Percentiles rank a stretch among this genome's conserved stretches.
Evolutionary conservation across 2,329 filamentous ascomycete genomes (phyloP).

Genomic region (Fusarium caatingaense): DNA sequence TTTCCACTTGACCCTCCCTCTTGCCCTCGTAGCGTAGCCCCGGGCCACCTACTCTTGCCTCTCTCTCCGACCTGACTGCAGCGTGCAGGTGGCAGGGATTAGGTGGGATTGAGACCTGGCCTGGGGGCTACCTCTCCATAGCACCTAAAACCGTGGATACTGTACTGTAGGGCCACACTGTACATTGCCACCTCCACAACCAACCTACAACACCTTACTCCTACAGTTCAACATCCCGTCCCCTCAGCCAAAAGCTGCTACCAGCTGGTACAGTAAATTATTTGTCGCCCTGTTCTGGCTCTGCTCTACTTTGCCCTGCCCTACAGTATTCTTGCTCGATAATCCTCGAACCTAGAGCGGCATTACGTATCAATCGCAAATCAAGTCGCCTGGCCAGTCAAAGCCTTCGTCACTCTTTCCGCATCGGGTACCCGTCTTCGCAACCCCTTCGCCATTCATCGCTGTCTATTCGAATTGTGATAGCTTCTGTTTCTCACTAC

Average conservation of each 20-base stretch:
- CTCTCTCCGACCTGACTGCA: background rate
- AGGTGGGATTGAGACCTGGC: background rate
- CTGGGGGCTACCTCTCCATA: background rate
- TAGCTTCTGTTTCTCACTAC: slow-evolving; percentile 20
- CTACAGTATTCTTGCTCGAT: slow-evolving; percentile 4
- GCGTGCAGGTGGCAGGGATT: background rate
- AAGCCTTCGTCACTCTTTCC: slow-evolving; percentile 32
- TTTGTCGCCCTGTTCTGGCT: background rate
- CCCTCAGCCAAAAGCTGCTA: slow-evolving; percentile 20
- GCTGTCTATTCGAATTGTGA: slow-evolving; percentile 6
- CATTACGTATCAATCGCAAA: slow-evolving; percentile 12
- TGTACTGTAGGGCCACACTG: slow-evolving; percentile 37
- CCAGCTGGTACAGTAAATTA: slow-evolving; percentile 11
- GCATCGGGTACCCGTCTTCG: slow-evolving; percentile 5
- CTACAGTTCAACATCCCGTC: slow-evolving; percentile 5
- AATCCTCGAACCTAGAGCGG: background rate
- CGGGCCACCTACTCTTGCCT: background rate
- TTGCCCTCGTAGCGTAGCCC: background rate
- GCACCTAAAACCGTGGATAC: background rate
- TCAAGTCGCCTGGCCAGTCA: slow-evolving; percentile 13
- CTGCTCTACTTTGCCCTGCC: slow-evolving; percentile 3
- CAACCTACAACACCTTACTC: slow-evolving; percentile 10
- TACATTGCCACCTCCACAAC: slow-evolving; percentile 45
- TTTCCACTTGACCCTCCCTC: slow-evolving; percentile 32
- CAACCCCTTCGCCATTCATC: slow-evolving; percentile 14